These are phyloP conservation scores for Pestalotiopsis sp. DNA, from an alignment of 2,329 filamentous ascomycete species.

Conservation along the genomic window DNA sequence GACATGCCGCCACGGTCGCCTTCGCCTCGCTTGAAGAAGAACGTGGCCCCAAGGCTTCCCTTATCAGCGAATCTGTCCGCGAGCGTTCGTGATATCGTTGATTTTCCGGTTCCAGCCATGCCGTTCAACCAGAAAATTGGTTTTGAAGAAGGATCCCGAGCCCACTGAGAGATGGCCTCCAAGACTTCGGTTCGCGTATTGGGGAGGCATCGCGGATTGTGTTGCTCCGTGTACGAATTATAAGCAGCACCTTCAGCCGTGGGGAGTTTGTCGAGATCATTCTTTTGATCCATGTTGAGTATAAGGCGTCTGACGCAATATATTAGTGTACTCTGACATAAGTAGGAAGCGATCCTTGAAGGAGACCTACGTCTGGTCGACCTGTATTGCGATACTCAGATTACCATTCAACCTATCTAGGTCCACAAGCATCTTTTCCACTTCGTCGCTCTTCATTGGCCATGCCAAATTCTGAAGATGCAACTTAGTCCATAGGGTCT, in stretches of 20 bases:
- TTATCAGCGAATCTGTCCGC: slow-evolving; percentile 17
- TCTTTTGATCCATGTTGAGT: neutral
- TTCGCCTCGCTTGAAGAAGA: slow-evolving; percentile 48
- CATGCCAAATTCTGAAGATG: slow-evolving; percentile 39
- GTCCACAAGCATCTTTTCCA: slow-evolving; percentile 14
- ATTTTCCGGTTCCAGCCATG: slow-evolving; percentile 43
- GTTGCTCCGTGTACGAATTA: slow-evolving; percentile 27
- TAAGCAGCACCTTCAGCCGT: neutral
- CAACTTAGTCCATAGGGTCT: slow-evolving; percentile 33
- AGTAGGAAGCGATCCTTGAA: no score
- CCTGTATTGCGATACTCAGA: neutral
- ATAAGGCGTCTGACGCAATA: neutral
- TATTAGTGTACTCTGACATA: neutral
- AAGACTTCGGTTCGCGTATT: slow-evolving; percentile 36
- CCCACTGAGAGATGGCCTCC: slow-evolving; percentile 22
- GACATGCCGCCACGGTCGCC: slow-evolving; percentile 36
- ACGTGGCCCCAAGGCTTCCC: slow-evolving; percentile 28
- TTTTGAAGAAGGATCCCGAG: neutral
- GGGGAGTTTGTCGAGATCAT: neutral
- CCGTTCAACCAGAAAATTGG: slow-evolving; percentile 34
- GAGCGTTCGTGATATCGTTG: slow-evolving; percentile 39
- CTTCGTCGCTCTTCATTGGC: slow-evolving; percentile 39
- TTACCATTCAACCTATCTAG: neutral
- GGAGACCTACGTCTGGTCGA: slow-evolving; percentile 2
- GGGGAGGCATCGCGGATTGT: slow-evolving; percentile 33